phyloP scores from a whole-genome alignment of 1,284 basidiomycete genomes.

The Austroboletus niveus region DNA sequence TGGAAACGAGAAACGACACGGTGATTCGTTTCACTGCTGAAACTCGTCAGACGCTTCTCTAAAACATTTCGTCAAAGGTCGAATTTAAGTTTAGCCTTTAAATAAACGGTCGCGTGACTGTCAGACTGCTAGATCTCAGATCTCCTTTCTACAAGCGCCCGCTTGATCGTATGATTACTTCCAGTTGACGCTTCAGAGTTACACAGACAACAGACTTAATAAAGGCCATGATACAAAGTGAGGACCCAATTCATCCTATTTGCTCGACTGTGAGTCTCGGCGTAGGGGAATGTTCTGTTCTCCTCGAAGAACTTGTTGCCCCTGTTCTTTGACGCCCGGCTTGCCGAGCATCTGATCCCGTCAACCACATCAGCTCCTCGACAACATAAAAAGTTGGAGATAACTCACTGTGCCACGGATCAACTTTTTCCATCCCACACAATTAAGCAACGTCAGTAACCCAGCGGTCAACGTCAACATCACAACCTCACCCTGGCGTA shows the following conservation, averaged over 20 bases:
- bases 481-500: constrained; percentile 30
- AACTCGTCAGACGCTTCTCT: background rate
- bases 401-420: constrained; percentile 44
- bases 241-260: constrained; percentile 4
- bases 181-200: background rate
- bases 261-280: constrained; percentile 24
- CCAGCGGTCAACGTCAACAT: background rate
- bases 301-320: constrained; percentile 43
- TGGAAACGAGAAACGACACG: no score
- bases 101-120: background rate
- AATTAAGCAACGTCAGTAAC: constrained; percentile 5
- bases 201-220: background rate
- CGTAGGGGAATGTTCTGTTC: constrained; percentile 35
- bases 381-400: background rate
- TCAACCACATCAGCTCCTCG: background rate
- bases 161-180: no score
- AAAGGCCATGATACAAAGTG: background rate
- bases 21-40: background rate
- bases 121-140: constrained; percentile 18
- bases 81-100: constrained; percentile 19
- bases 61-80: no score
- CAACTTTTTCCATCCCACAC: constrained; percentile 30
- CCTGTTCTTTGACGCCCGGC: constrained; percentile 45
- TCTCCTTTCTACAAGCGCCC: background rate
- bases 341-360: constrained; percentile 24